These are phyloP conservation scores for Globisporangium carolinianum DNA, from an alignment of 352 stramenopile species.

Conservation along the genomic window DNA sequence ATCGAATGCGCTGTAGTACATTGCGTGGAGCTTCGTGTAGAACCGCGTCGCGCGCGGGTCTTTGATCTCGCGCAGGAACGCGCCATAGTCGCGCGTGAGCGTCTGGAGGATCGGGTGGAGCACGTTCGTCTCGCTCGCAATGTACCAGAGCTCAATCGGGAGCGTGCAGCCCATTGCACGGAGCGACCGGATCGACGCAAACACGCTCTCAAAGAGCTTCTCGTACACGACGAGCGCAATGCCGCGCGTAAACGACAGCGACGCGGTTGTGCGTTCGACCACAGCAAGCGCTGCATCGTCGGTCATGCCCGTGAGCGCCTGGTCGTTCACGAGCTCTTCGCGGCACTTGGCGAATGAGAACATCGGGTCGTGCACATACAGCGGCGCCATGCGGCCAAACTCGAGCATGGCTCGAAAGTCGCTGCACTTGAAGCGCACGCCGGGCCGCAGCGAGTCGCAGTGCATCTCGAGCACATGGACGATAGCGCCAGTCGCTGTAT, in stretches of 20 bases:
- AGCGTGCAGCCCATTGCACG: conserved; percentile 33
- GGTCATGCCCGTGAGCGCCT: conserved; percentile 11
- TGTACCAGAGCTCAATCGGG: conserved; percentile 71
- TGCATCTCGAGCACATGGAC: conserved; percentile 49
- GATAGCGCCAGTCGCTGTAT: conserved; percentile 19
- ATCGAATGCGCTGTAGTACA: conserved; percentile 74
- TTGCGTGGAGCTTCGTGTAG: conserved; percentile 68
- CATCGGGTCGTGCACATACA: conserved; percentile 34
- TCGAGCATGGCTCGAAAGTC: conserved; percentile 34
- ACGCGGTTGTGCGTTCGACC: conserved; percentile 12
- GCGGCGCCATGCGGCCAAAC: conserved; percentile 26
- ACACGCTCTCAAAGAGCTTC: conserved; percentile 43
- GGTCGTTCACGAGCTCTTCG: conserved; percentile 24
- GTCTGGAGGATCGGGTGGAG: conserved; percentile 35
- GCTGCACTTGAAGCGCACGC: conserved; percentile 34
- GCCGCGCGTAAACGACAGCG: conserved; percentile 22
- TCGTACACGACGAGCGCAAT: conserved; percentile 53
- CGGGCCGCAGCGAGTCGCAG: conserved; percentile 43
- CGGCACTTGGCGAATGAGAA: conserved; percentile 28
- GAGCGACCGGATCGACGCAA: conserved; percentile 36
- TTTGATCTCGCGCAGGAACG: conserved; percentile 59
- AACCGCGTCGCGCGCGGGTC: conserved; percentile 41
- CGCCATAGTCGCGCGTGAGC: conserved; percentile 27
- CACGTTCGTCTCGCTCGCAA: conserved; percentile 31
- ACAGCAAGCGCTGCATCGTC: neutral